Evolutionary conservation across 2,329 filamentous ascomycete genomes (phyloP), one percentile per base, ranked within the genome.

Genomic region (Mycosphaerella sp.): DNA sequence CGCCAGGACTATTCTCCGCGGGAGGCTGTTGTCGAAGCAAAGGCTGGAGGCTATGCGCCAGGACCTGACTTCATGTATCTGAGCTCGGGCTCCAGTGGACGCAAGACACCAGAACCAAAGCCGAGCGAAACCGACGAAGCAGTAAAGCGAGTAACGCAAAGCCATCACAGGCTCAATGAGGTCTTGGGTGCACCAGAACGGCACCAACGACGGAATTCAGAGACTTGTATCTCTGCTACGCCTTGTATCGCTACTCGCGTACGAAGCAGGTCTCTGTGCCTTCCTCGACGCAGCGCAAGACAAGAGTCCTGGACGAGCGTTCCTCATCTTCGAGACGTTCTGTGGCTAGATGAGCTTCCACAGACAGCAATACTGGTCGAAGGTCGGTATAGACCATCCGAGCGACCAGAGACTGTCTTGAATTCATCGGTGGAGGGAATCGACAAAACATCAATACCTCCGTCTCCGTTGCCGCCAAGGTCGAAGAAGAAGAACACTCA

Each of bases 231-330:
- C 17, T 14, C 4, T 16, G 6, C 34, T 9, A 2, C 25, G 16
- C 4, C 17, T 16, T 10, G 21, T 21, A 10, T 14, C 13, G 27
- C 21, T 4, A 18, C 18, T 12, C 16, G 44, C 14, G 10, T 7
- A 10, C 14, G 9, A 6, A 10, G 12, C 16, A 30, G n/a, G 17
- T 5, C 44, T 25, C 13, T 17, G 5, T 13, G 18, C 17, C 28
- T 12, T 1, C n/a, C 16, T 14, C 18, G 28, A 42, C 16, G 2
- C 21, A 21, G 39, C n/a, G 4, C 13, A 30, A 16, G 18, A 10
- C 2, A 46, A 37, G 46, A 46, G 36, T 14, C 46, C 12, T 53
- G 51, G 51, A 42, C 46, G 7, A 42, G 41, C 13, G 35, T 43
- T 17, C 41, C 41, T 6, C 51, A 53, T 13, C 36, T 49, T 39